Evolutionary conservation across 176 grass and related monocot genomes (phyloP).

Genomic region (Triticum turgidum): DNA sequence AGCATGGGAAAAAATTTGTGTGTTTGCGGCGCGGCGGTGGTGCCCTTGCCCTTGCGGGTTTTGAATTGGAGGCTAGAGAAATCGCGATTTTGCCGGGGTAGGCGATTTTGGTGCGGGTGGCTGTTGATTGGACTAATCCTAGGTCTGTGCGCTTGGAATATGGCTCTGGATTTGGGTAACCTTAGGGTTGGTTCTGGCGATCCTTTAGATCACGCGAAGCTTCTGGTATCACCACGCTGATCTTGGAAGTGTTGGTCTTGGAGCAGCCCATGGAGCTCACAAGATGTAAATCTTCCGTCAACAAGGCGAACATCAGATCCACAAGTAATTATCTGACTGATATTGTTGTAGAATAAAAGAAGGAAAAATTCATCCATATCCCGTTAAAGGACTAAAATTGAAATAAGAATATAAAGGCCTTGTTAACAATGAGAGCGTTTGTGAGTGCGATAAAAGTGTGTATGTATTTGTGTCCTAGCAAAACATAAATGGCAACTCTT

Average conservation of each 20-base stretch:
- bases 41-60: neutral
- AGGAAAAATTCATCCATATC: neutral
- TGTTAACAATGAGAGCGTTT: neutral
- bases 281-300: neutral
- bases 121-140: neutral
- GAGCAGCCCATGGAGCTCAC: neutral
- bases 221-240: neutral
- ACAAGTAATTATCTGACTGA: neutral
- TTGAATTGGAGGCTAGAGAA: neutral
- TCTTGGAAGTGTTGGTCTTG: neutral
- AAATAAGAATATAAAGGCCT: neutral
- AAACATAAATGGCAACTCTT: neutral
- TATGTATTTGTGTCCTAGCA: neutral
- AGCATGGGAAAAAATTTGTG: neutral
- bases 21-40: neutral
- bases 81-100: neutral
- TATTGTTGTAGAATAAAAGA: neutral
- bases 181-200: neutral
- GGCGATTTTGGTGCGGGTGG: neutral
- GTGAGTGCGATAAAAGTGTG: neutral
- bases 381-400: neutral
- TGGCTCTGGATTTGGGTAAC: conserved; percentile 17
- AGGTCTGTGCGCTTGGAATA: neutral
- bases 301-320: neutral
- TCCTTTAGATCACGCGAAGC: neutral